These are phyloP conservation scores for Blastobotrys buckinghamii DNA, from an alignment of 1,139 yeast species.

Conservation along the genomic window DNA sequence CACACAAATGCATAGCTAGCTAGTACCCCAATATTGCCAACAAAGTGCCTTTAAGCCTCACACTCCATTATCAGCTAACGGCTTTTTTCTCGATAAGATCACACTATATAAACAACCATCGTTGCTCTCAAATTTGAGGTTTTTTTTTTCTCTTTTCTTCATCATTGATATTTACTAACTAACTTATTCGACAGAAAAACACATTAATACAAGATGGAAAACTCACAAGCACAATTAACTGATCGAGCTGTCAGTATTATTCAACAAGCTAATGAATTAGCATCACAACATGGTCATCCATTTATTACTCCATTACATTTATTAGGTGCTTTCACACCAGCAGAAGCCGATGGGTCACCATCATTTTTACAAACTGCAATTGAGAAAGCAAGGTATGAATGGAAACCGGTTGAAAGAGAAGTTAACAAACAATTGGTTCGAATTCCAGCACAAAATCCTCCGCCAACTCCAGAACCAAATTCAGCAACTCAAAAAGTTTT, in stretches of 20 bases:
- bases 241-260: slow-evolving; percentile 86
- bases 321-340: slow-evolving; percentile 86
- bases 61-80: too few species aligned
- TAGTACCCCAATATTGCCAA: too few species aligned
- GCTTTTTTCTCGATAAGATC: too few species aligned
- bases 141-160: too few species aligned
- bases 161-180: too few species aligned
- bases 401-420: slow-evolving; percentile 69
- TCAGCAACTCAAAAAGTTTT: slow-evolving; percentile 67
- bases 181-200: background rate
- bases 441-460: slow-evolving; percentile 81
- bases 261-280: slow-evolving; percentile 72
- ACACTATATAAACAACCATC: too few species aligned
- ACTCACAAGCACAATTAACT: slow-evolving; percentile 45
- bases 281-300: slow-evolving; percentile 77
- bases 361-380: slow-evolving; percentile 76
- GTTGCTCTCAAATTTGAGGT: too few species aligned
- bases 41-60: too few species aligned
- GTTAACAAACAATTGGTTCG: slow-evolving; percentile 79
- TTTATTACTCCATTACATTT: slow-evolving; percentile 82
- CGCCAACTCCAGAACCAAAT: slow-evolving; percentile 69
- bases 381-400: slow-evolving; percentile 85
- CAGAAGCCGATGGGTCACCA: slow-evolving; percentile 61
- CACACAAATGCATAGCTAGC: too few species aligned
- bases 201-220: background rate